These are phyloP conservation scores for Trichoderma sp. DNA, from an alignment of 2,329 filamentous ascomycete genomes.

Conservation along the genomic window DNA sequence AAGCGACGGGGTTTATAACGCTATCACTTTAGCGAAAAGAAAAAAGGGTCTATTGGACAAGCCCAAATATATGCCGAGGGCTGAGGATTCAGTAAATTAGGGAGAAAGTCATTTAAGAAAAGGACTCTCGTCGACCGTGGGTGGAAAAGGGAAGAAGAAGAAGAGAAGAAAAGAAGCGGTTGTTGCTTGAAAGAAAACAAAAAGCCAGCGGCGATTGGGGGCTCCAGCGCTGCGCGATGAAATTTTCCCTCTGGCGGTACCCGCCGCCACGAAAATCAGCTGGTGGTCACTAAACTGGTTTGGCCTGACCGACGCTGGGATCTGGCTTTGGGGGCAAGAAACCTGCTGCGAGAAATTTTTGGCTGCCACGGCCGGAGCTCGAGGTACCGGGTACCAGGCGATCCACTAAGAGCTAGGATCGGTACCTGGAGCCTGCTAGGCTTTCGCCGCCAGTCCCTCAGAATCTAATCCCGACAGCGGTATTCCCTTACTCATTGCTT, in stretches of 20 bases:
- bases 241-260: slow-evolving; percentile 20
- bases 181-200: not conserved
- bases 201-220: not conserved
- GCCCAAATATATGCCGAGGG: slow-evolving; percentile 11
- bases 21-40: slow-evolving; percentile 25
- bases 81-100: not conserved
- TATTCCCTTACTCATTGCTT: not conserved
- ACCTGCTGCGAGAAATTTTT: not conserved
- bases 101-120: slow-evolving; percentile 9
- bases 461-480: not conserved
- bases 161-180: not conserved
- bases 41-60: not conserved
- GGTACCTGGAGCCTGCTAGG: not conserved
- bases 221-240: not conserved
- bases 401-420: not conserved
- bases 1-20: slow-evolving; percentile 26
- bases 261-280: slow-evolving; percentile 25
- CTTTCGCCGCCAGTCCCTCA: rapidly evolving
- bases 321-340: slow-evolving; percentile 3
- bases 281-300: slow-evolving; percentile 21
- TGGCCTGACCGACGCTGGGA: slow-evolving; percentile 5
- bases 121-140: not conserved
- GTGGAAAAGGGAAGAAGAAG: not conserved
- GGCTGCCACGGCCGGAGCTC: not conserved
- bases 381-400: not conserved